Evolutionary conservation across 257 asterid genomes (phyloP), one percentile per base, ranked within the genome.

Genomic region (Solanum ossicruentum): DNA sequence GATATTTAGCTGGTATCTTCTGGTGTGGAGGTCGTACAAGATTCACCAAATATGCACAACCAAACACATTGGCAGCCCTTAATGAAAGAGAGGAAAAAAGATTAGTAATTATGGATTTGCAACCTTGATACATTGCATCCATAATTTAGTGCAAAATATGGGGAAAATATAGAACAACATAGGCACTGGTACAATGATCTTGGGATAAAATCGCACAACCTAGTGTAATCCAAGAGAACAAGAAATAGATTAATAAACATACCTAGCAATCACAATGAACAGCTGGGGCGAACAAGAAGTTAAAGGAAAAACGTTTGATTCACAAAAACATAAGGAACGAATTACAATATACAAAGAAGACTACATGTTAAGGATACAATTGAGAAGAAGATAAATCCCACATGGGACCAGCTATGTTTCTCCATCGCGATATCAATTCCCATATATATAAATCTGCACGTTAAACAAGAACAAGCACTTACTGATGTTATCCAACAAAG

Each of bases 401-500:
- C 83, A 85, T 97, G 98, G 73, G 98, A 94, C 99, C 97, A 95
- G 92, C 99, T 95, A 92, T 95, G 98, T 83, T 94, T 92, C 87
- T 97, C 98, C 97, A 97, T 95, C 87, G 97, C 99, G 85, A 97
- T 97, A 91, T 95, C 98, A 85, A 96, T 92, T 58, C 99, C 99
- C 99, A 96, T 95, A 89, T 97, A 97, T 88, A 97, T 95, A 89
- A 97, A 97, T 89, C 99, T 96, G 96, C 92, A 89, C 45, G 82
- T 86, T 23, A 10, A 61, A 84, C 81, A 80, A 84, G 69, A 75
- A 75, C 63, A 85, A 78, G 61, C 23, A 84, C 32, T 80, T 87
- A 78, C 61, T 83, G 80, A 65, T 84, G 86, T 71, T 81, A 85
- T 81, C 63, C 23, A 87, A 85, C 78, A 81, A 56, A 39, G 61